Conservation (phyloP, 1,284 basidiomycete genomes). For the Baeospora myosura region DNA sequence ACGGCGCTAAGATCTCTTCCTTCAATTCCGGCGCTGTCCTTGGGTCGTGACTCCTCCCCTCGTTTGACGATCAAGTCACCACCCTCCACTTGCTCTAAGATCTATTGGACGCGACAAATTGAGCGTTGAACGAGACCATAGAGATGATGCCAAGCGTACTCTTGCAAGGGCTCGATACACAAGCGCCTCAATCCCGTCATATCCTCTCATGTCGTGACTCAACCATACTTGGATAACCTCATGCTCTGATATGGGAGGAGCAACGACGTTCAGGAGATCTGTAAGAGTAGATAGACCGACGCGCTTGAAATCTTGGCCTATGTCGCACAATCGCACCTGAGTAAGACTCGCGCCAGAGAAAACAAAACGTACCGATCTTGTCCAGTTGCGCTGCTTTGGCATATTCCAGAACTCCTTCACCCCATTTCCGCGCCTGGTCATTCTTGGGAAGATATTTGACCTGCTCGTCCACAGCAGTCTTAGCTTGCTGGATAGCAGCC, state of each 20-base stretch:
- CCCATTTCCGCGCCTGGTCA: conserved; percentile 77
- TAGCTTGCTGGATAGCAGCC: conserved; percentile 82
- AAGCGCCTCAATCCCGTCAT: conserved; percentile 93
- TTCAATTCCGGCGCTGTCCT: conserved; percentile 34
- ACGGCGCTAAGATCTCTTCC: conserved; percentile 75
- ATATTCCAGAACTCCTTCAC: conserved; percentile 55
- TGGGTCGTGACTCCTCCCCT: conserved; percentile 69
- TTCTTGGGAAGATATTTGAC: conserved; percentile 77
- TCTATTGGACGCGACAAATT: conserved; percentile 32
- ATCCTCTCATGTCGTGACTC: conserved; percentile 93
- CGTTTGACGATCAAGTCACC: conserved; percentile 87
- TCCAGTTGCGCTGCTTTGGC: conserved; percentile 78
- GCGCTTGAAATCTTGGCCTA: conserved; percentile 82
- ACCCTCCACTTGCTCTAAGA: conserved; percentile 91
- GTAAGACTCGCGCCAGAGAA: not conserved
- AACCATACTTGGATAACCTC: conserved; percentile 96
- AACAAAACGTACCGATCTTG: conserved; percentile 54
- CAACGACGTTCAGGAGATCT: conserved; percentile 92
- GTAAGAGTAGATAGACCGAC: conserved; percentile 83
- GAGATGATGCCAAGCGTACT: conserved; percentile 36
- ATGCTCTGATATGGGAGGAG: conserved; percentile 95
- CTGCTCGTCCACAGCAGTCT: conserved; percentile 83
- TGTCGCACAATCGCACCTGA: conserved; percentile 5
- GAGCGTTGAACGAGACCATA: not conserved
- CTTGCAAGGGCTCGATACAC: conserved; percentile 81